A percentile compares a stretch with the other conserved stretches of the same genome.
These are phyloP conservation scores for Bondarzewia mesenterica DNA, from an alignment of 1,284 basidiomycete species.

Conservation along the genomic window DNA sequence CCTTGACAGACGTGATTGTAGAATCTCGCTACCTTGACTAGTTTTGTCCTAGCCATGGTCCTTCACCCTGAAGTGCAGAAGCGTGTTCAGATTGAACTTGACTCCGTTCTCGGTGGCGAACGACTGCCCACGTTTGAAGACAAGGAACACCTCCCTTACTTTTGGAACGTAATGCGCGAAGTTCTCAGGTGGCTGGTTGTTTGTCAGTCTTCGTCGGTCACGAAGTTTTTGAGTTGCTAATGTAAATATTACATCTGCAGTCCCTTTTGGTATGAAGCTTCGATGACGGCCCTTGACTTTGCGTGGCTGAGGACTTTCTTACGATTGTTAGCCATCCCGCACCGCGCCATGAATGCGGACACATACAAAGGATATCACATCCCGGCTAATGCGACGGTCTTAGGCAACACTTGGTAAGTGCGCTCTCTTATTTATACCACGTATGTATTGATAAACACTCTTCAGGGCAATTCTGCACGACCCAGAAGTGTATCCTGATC, in stretches of 20 bases:
- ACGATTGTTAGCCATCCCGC: conserved; percentile 6
- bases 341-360: conserved; percentile 24
- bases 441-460: not conserved
- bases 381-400: conserved; percentile 30
- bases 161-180: conserved; percentile 34
- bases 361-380: conserved; percentile 35
- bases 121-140: conserved; percentile 35
- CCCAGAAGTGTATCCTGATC: conserved; percentile 1
- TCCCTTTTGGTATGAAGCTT: not conserved
- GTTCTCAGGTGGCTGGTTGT: conserved; percentile 18
- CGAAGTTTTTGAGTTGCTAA: not conserved
- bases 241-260: not conserved
- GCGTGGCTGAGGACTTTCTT: not conserved
- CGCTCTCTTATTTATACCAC: not conserved
- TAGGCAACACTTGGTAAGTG: conserved; percentile 35
- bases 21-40: conserved; percentile 33
- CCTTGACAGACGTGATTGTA: conserved; percentile 13
- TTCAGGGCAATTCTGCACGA: conserved; percentile 3
- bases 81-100: conserved; percentile 34
- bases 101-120: conserved; percentile 26
- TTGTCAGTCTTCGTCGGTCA: not conserved
- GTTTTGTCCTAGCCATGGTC: conserved; percentile 32
- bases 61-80: conserved; percentile 29
- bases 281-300: not conserved
- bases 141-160: conserved; percentile 28